phyloP scores from a whole-genome alignment of 495 filamentous ascomycete genomes.

The Tuber calosporum region DNA sequence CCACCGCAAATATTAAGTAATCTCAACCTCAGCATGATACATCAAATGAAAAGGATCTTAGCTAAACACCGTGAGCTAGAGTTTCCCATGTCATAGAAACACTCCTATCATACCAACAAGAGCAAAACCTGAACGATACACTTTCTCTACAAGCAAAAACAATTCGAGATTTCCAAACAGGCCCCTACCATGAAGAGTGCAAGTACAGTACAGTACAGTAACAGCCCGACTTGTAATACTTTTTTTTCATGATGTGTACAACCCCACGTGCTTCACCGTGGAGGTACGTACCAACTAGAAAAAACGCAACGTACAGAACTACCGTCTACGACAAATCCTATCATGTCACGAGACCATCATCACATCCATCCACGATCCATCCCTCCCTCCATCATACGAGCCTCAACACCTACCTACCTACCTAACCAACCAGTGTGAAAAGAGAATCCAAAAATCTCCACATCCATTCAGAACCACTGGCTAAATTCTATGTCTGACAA shows the following conservation, averaged over 20 bases:
- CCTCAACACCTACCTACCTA: background rate
- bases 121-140: background rate
- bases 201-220: background rate
- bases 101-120: background rate
- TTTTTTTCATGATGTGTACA: slow-evolving; percentile 4
- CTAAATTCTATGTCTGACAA: background rate
- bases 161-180: background rate
- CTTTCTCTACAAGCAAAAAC: background rate
- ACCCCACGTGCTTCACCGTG: background rate
- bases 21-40: background rate
- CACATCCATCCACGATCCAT: no score
- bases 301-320: background rate
- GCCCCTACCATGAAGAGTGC: background rate
- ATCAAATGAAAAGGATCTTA: background rate
- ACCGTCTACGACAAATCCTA: background rate
- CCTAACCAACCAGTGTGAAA: background rate
- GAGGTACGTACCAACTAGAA: background rate
- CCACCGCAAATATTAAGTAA: background rate
- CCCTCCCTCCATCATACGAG: background rate
- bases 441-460: background rate
- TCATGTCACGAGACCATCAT: background rate
- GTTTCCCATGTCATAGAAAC: background rate
- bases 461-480: background rate
- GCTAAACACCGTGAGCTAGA: background rate
- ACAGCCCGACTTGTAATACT: background rate